These are phyloP conservation scores for Taphrina communis DNA, from an alignment of 1,139 yeast genomes.

Conservation along the genomic window DNA sequence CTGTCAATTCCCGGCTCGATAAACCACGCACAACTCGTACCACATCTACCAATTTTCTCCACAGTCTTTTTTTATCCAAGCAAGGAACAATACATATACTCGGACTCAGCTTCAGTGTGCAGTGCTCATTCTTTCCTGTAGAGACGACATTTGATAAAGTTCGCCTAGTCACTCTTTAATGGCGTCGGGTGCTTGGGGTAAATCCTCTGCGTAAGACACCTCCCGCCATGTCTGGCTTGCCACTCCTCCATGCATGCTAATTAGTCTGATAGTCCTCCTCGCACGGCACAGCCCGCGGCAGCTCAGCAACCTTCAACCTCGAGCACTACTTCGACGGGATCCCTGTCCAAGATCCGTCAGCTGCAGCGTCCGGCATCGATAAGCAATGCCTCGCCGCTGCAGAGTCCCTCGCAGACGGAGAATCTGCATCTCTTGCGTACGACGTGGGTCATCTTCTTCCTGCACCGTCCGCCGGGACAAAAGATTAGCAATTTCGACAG, in stretches of 20 bases:
- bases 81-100: too few relatives aligned
- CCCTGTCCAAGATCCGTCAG: constrained; percentile 25
- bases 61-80: neutral
- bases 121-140: too few relatives aligned
- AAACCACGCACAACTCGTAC: neutral
- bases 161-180: constrained; percentile 13
- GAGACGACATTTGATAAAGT: neutral
- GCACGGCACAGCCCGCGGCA: constrained; percentile 17
- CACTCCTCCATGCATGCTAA: neutral
- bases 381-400: constrained; percentile 44
- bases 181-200: constrained; percentile 33
- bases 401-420: constrained; percentile 43
- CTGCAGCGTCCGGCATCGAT: constrained; percentile 43
- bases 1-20: neutral
- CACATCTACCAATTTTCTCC: neutral
- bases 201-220: constrained; percentile 14
- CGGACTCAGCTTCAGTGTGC: too few relatives aligned
- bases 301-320: constrained; percentile 3
- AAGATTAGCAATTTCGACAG: constrained; percentile 51
- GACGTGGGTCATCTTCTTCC: constrained; percentile 52
- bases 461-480: constrained; percentile 53
- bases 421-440: constrained; percentile 47
- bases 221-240: neutral
- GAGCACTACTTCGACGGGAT: neutral
- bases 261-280: constrained; percentile 9